phyloP scores from a whole-genome alignment of 139 green algal species.

The Chlorella vulgaris region DNA sequence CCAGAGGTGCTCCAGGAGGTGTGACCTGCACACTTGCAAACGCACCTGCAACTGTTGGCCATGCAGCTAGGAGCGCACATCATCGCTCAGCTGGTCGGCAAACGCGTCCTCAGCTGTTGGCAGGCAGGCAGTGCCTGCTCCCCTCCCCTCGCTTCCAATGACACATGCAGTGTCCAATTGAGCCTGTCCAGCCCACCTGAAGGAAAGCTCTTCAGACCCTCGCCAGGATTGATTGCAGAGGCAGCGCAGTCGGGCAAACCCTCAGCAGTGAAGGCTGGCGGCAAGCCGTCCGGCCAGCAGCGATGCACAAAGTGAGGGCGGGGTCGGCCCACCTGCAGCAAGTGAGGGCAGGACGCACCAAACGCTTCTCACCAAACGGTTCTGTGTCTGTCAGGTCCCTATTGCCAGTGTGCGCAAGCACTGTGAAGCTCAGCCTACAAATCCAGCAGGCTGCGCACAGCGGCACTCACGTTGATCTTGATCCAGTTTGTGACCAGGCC shows the following conservation, averaged over 20 bases:
- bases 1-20: slow-evolving; percentile 63
- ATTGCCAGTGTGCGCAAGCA: neutral
- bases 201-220: slow-evolving; percentile 73
- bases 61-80: too few relatives aligned
- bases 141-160: too few relatives aligned
- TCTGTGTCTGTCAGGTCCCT: too few relatives aligned
- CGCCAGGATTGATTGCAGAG: slow-evolving; percentile 35
- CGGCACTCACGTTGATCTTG: slow-evolving; percentile 34
- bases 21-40: slow-evolving; percentile 68
- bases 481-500: slow-evolving; percentile 43
- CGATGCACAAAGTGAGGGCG: slow-evolving; percentile 62
- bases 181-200: slow-evolving; percentile 16
- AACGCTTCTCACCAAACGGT: too few relatives aligned
- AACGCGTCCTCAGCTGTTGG: too few relatives aligned
- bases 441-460: too few relatives aligned
- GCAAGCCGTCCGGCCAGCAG: slow-evolving; percentile 63
- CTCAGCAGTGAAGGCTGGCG: neutral
- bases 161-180: too few relatives aligned
- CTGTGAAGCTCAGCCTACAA: too few relatives aligned
- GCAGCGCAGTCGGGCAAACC: slow-evolving; percentile 47
- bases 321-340: slow-evolving; percentile 46
- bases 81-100: too few relatives aligned
- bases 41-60: neutral
- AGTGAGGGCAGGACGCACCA: neutral
- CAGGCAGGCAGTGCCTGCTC: too few relatives aligned